Conservation (phyloP, 371 early-diverging fungal species). For the Entomophthora muscae region DNA sequence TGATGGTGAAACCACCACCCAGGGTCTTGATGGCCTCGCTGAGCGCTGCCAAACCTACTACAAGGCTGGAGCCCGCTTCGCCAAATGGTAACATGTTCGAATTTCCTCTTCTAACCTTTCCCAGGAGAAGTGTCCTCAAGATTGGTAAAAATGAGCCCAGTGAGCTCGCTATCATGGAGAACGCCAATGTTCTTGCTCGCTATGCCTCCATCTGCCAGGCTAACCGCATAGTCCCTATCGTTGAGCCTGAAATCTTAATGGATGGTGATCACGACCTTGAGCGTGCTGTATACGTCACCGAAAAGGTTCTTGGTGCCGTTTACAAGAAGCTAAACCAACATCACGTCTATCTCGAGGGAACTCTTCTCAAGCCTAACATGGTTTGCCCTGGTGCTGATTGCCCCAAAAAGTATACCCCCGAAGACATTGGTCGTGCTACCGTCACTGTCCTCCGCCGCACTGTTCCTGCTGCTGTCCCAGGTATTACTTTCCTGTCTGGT, state of each 20-base stretch:
- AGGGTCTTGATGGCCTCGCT: slow-evolving; percentile 38
- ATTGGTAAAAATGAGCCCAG: slow-evolving; percentile 24
- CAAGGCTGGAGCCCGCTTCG: slow-evolving; percentile 33
- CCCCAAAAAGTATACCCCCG: slow-evolving; percentile 21
- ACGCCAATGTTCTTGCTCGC: slow-evolving; percentile 40
- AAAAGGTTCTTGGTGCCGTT: slow-evolving; percentile 28
- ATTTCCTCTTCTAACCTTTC: background rate
- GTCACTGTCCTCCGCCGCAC: slow-evolving; percentile 28
- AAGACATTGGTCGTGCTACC: slow-evolving; percentile 30
- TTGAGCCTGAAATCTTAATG: slow-evolving; percentile 52
- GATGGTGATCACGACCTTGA: slow-evolving; percentile 38
- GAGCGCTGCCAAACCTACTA: slow-evolving; percentile 27
- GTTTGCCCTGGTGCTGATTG: slow-evolving; percentile 27
- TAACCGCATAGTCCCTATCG: slow-evolving; percentile 41
- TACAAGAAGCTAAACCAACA: slow-evolving; percentile 28
- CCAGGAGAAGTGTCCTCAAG: slow-evolving; percentile 28
- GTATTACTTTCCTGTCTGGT: slow-evolving; percentile 48
- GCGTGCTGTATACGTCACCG: slow-evolving; percentile 22
- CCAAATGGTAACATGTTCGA: slow-evolving; percentile 29
- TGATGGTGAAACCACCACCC: slow-evolving; percentile 36
- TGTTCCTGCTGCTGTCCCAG: slow-evolving; percentile 39
- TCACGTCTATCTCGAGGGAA: slow-evolving; percentile 37
- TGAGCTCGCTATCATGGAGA: slow-evolving; percentile 29
- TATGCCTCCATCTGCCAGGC: slow-evolving; percentile 44
- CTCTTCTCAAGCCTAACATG: slow-evolving; percentile 48